A percentile compares a stretch with the other conserved stretches of the same genome.
Conservation (phyloP, 352 stramenopile species). For the Pythium grandisporangium region DNA sequence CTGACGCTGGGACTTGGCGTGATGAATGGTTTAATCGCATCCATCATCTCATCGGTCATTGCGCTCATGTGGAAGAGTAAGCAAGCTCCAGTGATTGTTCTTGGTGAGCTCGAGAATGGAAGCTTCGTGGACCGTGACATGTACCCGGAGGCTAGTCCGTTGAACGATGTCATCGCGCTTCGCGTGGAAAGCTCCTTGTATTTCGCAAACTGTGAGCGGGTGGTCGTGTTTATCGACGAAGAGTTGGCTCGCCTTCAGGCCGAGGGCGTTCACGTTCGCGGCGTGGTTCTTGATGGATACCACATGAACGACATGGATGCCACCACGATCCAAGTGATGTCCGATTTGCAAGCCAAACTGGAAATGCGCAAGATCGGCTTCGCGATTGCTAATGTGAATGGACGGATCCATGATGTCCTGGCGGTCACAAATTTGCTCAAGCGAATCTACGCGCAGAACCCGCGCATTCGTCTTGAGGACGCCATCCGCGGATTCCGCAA, state of each 20-base stretch:
- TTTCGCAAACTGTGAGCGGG: slow-evolving; percentile 48
- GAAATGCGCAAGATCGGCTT: slow-evolving; percentile 25
- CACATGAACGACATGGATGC: slow-evolving; percentile 53
- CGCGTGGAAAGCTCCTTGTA: slow-evolving; percentile 46
- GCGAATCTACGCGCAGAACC: slow-evolving; percentile 11
- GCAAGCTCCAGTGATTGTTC: slow-evolving; percentile 20
- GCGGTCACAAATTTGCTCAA: slow-evolving; percentile 30
- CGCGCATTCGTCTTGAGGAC: slow-evolving; percentile 21
- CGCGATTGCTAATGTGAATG: slow-evolving; percentile 32
- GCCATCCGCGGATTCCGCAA: background rate
- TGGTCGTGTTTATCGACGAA: slow-evolving; percentile 19
- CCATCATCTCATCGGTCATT: slow-evolving; percentile 43
- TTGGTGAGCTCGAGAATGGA: slow-evolving; percentile 28
- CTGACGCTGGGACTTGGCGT: slow-evolving; percentile 38
- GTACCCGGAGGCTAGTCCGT: slow-evolving; percentile 11
- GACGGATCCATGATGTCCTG: slow-evolving; percentile 23
- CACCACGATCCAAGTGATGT: slow-evolving; percentile 49
- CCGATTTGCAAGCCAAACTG: slow-evolving; percentile 45
- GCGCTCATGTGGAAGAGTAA: slow-evolving; percentile 53
- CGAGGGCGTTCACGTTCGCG: slow-evolving; percentile 16
- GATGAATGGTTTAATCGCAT: slow-evolving; percentile 32
- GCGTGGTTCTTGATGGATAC: slow-evolving; percentile 33
- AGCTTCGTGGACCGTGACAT: slow-evolving; percentile 22
- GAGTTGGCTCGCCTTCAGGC: slow-evolving; percentile 21
- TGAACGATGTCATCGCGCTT: slow-evolving; percentile 26